Evolutionary conservation across 768 basidiomycete genomes (phyloP), one percentile per base, ranked within the genome.

Genomic region (Crepidotus variabilis): DNA sequence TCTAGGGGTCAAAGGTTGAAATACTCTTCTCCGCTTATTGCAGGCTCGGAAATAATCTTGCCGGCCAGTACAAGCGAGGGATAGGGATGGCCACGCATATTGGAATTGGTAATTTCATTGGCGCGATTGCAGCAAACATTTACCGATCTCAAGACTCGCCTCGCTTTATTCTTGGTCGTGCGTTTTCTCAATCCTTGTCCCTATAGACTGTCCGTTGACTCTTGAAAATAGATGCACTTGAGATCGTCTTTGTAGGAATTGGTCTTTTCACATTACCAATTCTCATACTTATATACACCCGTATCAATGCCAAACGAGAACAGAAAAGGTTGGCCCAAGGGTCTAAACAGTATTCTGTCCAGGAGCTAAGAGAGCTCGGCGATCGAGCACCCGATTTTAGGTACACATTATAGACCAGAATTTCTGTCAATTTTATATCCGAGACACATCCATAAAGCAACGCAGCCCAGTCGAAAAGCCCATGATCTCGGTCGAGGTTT

Each of bases 51-150:
- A 86, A 85, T 61, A 87, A 89, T 60, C 73, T 87, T 10, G 70
- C 79, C 0, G 87, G 87, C 0, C 84, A 86, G 57, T 88, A 85
- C 65, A 90, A 88, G 65, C 85, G 87, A 2, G 87, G 75, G 1
- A 72, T 85, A 10, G 86, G 83, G 2, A 82, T 89, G 78, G 86
- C 85, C 0, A 52, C 87, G 22, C 83, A 88, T n/a, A 83, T 87
- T 23, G 83, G 84, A 6, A 75, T 87, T 18, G 86, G 85, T 0
- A 86, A 87, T 62, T 81, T 88, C 57, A 71, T 79, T 23, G 87
- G 86, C 1, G 83, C 82, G 0, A 82, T 88, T 52, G 81, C 86
- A 1, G 75, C 78, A 6, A 87, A 84, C 59, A 80, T 89, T 6
- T 90, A 82, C 64, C 76, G 85, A 13, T 59, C 78, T 0, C 72